Conservation (phyloP, 139 green algal species). For the Coccomyxa sp. region DNA sequence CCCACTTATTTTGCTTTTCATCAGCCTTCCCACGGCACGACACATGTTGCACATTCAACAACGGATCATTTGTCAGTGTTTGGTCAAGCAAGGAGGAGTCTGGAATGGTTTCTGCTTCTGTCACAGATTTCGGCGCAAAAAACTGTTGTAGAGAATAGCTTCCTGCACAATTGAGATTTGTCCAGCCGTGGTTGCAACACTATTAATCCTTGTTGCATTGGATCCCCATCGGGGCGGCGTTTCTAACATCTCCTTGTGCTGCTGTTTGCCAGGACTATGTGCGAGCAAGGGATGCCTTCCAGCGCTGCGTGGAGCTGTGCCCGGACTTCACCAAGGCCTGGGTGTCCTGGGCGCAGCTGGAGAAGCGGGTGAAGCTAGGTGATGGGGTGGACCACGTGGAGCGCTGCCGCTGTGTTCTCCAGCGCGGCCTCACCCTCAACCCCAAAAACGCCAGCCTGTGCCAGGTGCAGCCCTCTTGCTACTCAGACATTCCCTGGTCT, state of each 20-base stretch:
- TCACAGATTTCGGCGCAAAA: no score
- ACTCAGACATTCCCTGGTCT: no score
- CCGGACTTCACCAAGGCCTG: constrained; percentile 18
- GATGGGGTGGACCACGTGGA: background rate
- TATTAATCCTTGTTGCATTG: background rate
- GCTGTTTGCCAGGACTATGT: constrained; percentile 18
- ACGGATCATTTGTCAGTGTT: no score
- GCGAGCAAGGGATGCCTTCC: constrained; percentile 35
- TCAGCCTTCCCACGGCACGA: background rate
- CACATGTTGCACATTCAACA: background rate
- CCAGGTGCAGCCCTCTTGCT: constrained; percentile 28
- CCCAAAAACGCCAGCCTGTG: constrained; percentile 41
- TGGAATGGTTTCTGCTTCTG: no score
- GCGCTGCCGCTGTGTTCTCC: constrained; percentile 43
- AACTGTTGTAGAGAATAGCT: background rate
- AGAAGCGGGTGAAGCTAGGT: constrained; percentile 26
- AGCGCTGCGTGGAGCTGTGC: constrained; percentile 11
- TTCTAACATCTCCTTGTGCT: background rate
- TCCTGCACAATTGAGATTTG: background rate
- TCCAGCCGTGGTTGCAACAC: background rate
- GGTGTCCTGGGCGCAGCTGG: constrained; percentile 45
- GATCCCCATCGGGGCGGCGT: no score
- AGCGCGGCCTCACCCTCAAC: constrained; percentile 61
- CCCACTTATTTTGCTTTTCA: background rate
- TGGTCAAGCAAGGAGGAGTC: no score